A percentile compares a stretch with the other conserved stretches of the same genome.
These are phyloP conservation scores for Xylaria sp. DNA, from an alignment of 2,329 filamentous ascomycete species.

Conservation along the genomic window DNA sequence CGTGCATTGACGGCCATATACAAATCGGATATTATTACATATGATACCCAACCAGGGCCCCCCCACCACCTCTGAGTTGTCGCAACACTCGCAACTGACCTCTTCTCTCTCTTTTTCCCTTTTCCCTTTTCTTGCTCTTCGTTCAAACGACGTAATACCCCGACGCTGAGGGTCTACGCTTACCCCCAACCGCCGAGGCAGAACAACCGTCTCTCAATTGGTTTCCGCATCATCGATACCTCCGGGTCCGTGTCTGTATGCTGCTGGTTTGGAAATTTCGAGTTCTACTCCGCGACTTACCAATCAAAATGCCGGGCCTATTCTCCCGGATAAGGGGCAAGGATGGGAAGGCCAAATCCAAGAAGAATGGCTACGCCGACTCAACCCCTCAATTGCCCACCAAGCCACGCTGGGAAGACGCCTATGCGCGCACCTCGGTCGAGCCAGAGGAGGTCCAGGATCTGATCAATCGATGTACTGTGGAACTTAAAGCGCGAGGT, in stretches of 20 bases:
- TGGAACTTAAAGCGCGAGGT: constrained; percentile 96
- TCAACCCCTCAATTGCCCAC: constrained; percentile 64
- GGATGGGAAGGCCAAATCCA: constrained; percentile 72
- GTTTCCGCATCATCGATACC: constrained; percentile 29
- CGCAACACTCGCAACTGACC: constrained; percentile 40
- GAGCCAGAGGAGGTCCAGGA: constrained; percentile 92
- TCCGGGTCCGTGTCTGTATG: constrained; percentile 32
- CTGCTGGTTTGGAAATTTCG: constrained; percentile 32
- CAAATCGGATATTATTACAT: constrained; percentile 45
- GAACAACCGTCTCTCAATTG: constrained; percentile 22
- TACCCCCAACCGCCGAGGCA: constrained; percentile 13
- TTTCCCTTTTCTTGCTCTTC: constrained; percentile 18
- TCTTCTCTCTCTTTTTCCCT: constrained; percentile 37
- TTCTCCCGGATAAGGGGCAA: constrained; percentile 78
- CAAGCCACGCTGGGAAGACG: constrained; percentile 87
- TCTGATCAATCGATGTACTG: constrained; percentile 83
- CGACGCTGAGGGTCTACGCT: constrained; percentile 13
- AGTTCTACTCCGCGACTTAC: constrained; percentile 28
- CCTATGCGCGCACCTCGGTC: constrained; percentile 84
- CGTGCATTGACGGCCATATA: constrained; percentile 43
- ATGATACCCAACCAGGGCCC: constrained; percentile 43
- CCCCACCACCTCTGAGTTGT: constrained; percentile 41
- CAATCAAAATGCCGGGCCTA: constrained; percentile 64
- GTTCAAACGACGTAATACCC: constrained; percentile 40
- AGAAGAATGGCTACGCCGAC: constrained; percentile 71